phyloP scores from a whole-genome alignment of 306 rosid species.

The apple (Malus domestica) region DNA sequence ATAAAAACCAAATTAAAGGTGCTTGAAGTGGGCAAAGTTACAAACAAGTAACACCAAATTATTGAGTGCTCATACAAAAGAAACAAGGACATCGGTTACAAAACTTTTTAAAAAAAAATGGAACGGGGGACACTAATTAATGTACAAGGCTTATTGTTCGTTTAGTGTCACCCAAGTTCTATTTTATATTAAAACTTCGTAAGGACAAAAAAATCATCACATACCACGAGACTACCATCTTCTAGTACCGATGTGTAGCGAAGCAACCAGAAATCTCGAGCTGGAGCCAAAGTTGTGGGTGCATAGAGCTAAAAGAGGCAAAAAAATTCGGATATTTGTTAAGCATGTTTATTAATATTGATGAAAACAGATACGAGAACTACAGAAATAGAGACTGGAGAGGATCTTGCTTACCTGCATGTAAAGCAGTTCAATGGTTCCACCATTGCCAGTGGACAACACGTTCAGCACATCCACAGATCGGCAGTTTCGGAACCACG shows the following conservation, averaged over 20 bases:
- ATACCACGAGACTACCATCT: conserved; percentile 97
- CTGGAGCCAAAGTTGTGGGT: conserved; percentile 96
- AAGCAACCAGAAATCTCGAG: conserved; percentile 98
- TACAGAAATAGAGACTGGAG: not conserved
- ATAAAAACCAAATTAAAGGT: not conserved
- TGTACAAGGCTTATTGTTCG: not conserved
- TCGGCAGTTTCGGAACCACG: conserved; percentile 92
- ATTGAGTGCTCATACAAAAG: not conserved
- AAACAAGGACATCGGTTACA: not conserved
- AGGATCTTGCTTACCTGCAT: conserved; percentile 59
- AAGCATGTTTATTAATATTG: not conserved
- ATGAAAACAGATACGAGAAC: not conserved
- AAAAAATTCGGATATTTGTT: conserved; percentile 5
- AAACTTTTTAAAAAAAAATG: not conserved
- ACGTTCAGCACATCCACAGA: conserved; percentile 74
- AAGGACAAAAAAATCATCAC: conserved; percentile 1
- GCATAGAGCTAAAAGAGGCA: conserved; percentile 64
- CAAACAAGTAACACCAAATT: not conserved
- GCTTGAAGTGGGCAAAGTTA: not conserved
- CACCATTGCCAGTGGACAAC: conserved; percentile 82
- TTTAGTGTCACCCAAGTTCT: not conserved
- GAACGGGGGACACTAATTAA: not conserved
- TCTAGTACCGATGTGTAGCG: conserved; percentile 93
- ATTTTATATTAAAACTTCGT: not conserved
- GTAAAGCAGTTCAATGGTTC: conserved; percentile 92